Conservation (phyloP, 2,329 filamentous ascomycete genomes). For the Graphilbum fragrans region DNA sequence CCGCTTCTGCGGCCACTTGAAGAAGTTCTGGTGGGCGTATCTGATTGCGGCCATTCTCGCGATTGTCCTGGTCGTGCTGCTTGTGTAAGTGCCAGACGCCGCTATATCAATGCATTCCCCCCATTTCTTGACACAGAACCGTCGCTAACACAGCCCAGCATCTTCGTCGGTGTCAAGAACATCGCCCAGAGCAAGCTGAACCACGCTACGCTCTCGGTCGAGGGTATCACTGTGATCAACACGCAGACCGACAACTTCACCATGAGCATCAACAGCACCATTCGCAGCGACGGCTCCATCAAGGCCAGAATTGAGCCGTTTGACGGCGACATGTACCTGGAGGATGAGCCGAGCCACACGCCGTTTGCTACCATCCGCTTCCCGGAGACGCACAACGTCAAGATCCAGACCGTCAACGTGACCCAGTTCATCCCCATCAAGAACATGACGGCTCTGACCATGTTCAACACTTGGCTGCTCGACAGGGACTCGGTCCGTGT, state of each 20-base stretch:
- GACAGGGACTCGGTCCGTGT: constrained; percentile 36
- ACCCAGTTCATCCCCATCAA: constrained; percentile 33
- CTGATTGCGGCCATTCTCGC: constrained; percentile 37
- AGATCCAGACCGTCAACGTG: constrained; percentile 38
- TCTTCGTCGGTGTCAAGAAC: constrained; percentile 43
- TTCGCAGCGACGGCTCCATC: constrained; percentile 36
- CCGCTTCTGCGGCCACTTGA: constrained; percentile 25
- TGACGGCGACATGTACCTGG: constrained; percentile 41
- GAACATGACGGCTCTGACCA: constrained; percentile 35
- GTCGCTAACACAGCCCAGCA: constrained; percentile 44
- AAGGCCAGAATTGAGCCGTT: constrained; percentile 40
- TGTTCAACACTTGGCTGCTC: constrained; percentile 43
- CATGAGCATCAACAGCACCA: constrained; percentile 44
- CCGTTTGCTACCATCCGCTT: constrained; percentile 40
- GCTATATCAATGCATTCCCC: background rate
- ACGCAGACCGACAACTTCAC: constrained; percentile 30
- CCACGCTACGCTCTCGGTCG: constrained; percentile 36
- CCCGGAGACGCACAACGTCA: constrained; percentile 35
- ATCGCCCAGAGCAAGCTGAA: constrained; percentile 46
- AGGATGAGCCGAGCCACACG: constrained; percentile 30
- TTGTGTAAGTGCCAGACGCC: constrained; percentile 50
- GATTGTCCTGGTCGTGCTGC: constrained; percentile 40
- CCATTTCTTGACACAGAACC: constrained; percentile 31
- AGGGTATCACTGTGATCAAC: constrained; percentile 36
- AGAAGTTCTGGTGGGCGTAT: constrained; percentile 50